These are phyloP conservation scores for Solanum clarkiae DNA, from an alignment of 257 asterid genomes.

Conservation along the genomic window DNA sequence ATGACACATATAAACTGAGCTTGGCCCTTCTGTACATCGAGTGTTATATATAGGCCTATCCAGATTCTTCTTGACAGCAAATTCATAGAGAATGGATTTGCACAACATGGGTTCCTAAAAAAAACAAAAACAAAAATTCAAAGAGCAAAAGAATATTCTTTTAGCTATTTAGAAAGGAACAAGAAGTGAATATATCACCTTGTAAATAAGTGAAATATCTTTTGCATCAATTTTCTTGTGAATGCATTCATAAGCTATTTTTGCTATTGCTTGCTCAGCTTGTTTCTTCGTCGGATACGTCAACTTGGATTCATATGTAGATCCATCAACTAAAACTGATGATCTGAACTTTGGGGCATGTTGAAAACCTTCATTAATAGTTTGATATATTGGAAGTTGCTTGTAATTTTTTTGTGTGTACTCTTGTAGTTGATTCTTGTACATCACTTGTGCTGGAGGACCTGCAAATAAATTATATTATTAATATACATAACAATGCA, in stretches of 20 bases:
- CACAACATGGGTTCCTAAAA: conserved; percentile 9
- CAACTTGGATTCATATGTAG: neutral
- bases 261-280: conserved; percentile 22
- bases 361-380: conserved; percentile 12
- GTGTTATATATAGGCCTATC: conserved; percentile 9
- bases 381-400: conserved; percentile 5
- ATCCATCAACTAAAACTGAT: conserved; percentile 4
- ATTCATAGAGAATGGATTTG: conserved; percentile 21
- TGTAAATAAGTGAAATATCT: conserved; percentile 1
- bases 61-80: conserved; percentile 12
- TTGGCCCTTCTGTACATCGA: neutral
- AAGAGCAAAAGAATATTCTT: neutral
- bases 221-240: neutral
- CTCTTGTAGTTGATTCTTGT: conserved; percentile 17
- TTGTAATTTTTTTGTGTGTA: conserved; percentile 7
- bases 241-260: conserved; percentile 10
- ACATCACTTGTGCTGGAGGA: neutral
- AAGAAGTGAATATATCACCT: neutral
- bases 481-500: neutral
- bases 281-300: neutral
- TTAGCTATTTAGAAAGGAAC: neutral
- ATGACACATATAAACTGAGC: conserved; percentile 2
- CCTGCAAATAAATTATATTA: neutral
- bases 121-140: neutral
- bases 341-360: conserved; percentile 16